Base-by-base conservation (phyloP, 495 filamentous ascomycete genomes). In the Podospora pseudoanserina region DNA sequence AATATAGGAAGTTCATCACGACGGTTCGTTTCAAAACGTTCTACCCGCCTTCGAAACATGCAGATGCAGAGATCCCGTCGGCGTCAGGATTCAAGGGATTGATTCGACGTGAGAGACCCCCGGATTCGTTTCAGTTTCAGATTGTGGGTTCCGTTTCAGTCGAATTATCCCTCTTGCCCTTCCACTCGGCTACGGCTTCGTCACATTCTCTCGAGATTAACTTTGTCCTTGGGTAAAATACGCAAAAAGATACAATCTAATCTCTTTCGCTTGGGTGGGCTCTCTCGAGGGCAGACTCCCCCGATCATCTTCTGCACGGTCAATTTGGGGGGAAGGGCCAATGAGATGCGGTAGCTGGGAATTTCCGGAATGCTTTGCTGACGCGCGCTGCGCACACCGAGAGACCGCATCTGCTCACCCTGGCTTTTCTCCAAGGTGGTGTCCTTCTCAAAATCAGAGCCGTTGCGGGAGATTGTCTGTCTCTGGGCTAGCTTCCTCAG, bases 21-120 rank as follows among this genome's bases (percentile, higher is more conserved):
- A 23, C 55, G 71, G 70, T 72, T 75, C 73, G 71, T 71, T 72
- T 75, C 73, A 60, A 70, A 74, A 69, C 67, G 34, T 73, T 75
- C 72, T 61, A 19, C 64, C 39, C 64, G 71, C 30, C 60, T 75
- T 73, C 69, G 73, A 73, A 73, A 71, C 71, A 60, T 67, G 71
- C 61, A 56, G 57, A 5, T 63, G 59, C 20, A 34, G 53, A 49
- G 6, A 60, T 55, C 64, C 60, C 60, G 19, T 18, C 60, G 55
- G 66, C 44, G 13, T 23, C 54, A 60, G 20, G 39, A 62, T 62
- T 1, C 4, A 61, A 4, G 20, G 64, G 7, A 5, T 59, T 27
- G 61, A 32, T 20, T 20, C 28, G 32, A 28, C 28, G 32, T 20
- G 44, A 59, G 28, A 34, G 26, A 5, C 4, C 19, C 19, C n/a